phyloP scores from a whole-genome alignment of 192 early-diverging fungal species.

The Coemansia sp. region DNA sequence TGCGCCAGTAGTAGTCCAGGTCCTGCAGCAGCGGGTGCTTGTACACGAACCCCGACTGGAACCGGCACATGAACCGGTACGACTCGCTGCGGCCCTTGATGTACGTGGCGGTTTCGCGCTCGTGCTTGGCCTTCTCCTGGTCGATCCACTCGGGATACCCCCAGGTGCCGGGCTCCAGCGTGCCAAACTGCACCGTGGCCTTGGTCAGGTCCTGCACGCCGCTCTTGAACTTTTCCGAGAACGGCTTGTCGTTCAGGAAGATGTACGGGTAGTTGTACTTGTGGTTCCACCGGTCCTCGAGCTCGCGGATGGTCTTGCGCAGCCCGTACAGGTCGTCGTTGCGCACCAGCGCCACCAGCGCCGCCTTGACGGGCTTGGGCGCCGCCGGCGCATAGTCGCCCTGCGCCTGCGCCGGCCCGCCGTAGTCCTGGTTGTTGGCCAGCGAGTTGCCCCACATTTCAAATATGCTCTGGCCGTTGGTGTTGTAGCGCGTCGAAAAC shows the following conservation, averaged over 20 bases:
- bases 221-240: constrained; percentile 62
- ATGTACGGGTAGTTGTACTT: constrained; percentile 79
- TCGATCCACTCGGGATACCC: constrained; percentile 47
- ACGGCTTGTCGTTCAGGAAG: constrained; percentile 72
- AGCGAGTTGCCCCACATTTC: constrained; percentile 27
- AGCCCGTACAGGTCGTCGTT: constrained; percentile 63
- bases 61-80: constrained; percentile 46
- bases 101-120: constrained; percentile 22
- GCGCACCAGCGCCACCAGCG: constrained; percentile 61
- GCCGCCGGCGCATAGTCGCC: constrained; percentile 18
- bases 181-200: constrained; percentile 29
- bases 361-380: constrained; percentile 50
- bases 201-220: constrained; percentile 39
- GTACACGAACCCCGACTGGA: constrained; percentile 50
- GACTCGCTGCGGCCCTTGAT: constrained; percentile 41
- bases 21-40: constrained; percentile 53
- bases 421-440: constrained; percentile 9
- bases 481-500: constrained; percentile 33
- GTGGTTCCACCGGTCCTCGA: constrained; percentile 70
- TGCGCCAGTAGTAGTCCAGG: constrained; percentile 58
- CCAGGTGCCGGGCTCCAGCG: constrained; percentile 37
- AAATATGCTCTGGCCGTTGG: constrained; percentile 20
- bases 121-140: constrained; percentile 27
- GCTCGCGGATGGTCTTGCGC: constrained; percentile 51
- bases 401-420: neutral